A percentile compares a stretch with the other conserved stretches of the same genome.
phyloP scores from a whole-genome alignment of 495 filamentous ascomycete species.

The Chaetomium fimeti region DNA sequence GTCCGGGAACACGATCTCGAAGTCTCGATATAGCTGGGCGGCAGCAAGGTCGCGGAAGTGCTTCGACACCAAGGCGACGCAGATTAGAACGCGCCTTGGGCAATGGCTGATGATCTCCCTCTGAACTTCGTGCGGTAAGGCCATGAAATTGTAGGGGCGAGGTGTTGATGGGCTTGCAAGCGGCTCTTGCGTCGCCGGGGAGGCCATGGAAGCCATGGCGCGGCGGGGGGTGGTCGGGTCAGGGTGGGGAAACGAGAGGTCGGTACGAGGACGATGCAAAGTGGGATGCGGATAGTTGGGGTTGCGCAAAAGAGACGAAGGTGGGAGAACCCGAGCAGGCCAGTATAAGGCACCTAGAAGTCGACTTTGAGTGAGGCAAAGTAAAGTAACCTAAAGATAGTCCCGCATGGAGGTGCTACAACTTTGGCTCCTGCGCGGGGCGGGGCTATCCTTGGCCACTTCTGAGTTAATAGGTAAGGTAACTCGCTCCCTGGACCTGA shows the following conservation, averaged over 20 bases:
- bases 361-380: too few species aligned
- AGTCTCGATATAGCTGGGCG: conserved; percentile 56
- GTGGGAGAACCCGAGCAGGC: too few species aligned
- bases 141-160: conserved; percentile 35
- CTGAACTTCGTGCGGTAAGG: conserved; percentile 52
- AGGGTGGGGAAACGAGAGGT: conserved; percentile 1
- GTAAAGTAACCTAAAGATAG: too few species aligned
- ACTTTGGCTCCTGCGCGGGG: too few species aligned
- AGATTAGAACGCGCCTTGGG: conserved; percentile 49
- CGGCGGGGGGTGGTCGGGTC: neutral
- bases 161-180: conserved; percentile 4
- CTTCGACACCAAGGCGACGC: conserved; percentile 53
- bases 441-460: too few species aligned
- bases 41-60: conserved; percentile 57
- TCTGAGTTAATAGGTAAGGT: too few species aligned
- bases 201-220: conserved; percentile 19
- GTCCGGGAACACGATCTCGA: conserved; percentile 57
- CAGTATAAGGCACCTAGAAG: too few species aligned
- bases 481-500: too few species aligned
- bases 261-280: neutral
- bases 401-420: too few species aligned
- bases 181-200: conserved; percentile 14
- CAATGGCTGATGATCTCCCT: conserved; percentile 52
- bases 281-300: neutral
- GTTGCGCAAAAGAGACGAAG: too few species aligned